Evolutionary conservation across 148 eudicot genomes (phyloP).

Genomic region (Vaccinium corymbosum): DNA sequence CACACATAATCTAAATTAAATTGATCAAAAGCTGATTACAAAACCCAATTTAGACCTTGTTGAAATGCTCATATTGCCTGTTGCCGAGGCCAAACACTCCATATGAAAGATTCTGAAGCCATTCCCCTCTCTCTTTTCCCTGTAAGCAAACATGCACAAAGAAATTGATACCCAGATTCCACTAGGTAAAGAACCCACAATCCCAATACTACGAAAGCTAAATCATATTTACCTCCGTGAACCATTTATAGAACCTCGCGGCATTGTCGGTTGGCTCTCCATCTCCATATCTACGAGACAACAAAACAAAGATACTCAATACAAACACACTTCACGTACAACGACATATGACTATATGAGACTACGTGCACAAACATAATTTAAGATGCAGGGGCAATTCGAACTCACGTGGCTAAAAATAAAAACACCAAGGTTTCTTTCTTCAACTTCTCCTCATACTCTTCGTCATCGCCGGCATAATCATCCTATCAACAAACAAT

Average conservation of each 20-base stretch:
- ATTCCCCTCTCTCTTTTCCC: slow-evolving; percentile 67
- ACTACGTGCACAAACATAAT: background rate
- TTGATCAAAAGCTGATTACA: background rate
- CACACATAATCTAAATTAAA: background rate
- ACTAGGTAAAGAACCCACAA: background rate
- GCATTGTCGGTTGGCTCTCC: slow-evolving; percentile 99
- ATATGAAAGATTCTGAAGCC: slow-evolving; percentile 59
- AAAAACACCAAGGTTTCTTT: slow-evolving; percentile 75
- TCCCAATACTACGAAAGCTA: background rate
- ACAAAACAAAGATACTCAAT: slow-evolving; percentile 1
- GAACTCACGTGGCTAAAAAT: slow-evolving; percentile 88
- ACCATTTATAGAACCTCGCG: slow-evolving; percentile 93
- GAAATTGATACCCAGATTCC: background rate
- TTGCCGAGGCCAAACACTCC: slow-evolving; percentile 68
- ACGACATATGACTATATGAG: background rate
- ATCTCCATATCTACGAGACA: slow-evolving; percentile 81
- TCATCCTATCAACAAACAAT: slow-evolving; percentile 58
- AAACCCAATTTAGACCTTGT: slow-evolving; percentile 53
- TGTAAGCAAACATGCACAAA: slow-evolving; percentile 10
- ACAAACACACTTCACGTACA: background rate
- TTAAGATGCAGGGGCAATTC: background rate
- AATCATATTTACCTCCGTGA: slow-evolving; percentile 55
- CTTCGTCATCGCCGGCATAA: slow-evolving; percentile 89
- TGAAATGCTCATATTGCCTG: slow-evolving; percentile 94
- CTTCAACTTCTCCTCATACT: slow-evolving; percentile 77